Base-by-base conservation (phyloP, 495 filamentous ascomycete genomes). In the Echria macrotheca region DNA sequence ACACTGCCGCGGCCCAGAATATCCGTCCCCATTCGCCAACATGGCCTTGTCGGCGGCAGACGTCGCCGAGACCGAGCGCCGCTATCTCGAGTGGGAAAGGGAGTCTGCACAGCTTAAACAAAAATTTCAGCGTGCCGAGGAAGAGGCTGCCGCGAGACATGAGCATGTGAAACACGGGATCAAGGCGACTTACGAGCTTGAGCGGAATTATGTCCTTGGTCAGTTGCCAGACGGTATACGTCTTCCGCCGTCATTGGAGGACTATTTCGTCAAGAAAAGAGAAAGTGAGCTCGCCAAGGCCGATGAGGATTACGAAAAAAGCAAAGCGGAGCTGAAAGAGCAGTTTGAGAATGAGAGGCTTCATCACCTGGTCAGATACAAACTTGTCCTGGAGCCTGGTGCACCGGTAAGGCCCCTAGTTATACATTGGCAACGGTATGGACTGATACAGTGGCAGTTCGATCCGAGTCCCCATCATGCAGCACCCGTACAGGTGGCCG, bases 21-120 rank as follows among this genome's bases (percentile, higher is more conserved):
- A 37, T 14, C 10, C 35, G n/a, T 14, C 35, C 15, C 35, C 35
- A 37, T 18, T 5, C 17, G 35, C 15, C 35, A 17, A 18, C 2
- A 37, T 18, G 15, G 21, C 35, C 28, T 6, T 6, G 35, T 18
- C 21, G 35, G 35, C 35, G 35, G 17, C 14, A 17, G 15, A 14
- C 35, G 22, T 14, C 47, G 35, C 18, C n/a, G n/a, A n/a, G 35
- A 18, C 21, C 35, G 9, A 18, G 35, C 35, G 21, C 15, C 35
- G 21, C 15, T 25, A 50, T 19, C 15, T 38, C 7, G 31, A 44
- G 24, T 15, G 45, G 6, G 33, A 11, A 15, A 40, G 19, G 25
- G 47, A 55, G 14, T 33, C 40, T 6, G 29, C 28, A 5, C 32
- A 45, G 14, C 21, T 55, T 24, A 24, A 45, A n/a, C 15, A 40